Evolutionary conservation across 108 stramenopile species (phyloP).

Genomic region (Skeletonema grethae): DNA sequence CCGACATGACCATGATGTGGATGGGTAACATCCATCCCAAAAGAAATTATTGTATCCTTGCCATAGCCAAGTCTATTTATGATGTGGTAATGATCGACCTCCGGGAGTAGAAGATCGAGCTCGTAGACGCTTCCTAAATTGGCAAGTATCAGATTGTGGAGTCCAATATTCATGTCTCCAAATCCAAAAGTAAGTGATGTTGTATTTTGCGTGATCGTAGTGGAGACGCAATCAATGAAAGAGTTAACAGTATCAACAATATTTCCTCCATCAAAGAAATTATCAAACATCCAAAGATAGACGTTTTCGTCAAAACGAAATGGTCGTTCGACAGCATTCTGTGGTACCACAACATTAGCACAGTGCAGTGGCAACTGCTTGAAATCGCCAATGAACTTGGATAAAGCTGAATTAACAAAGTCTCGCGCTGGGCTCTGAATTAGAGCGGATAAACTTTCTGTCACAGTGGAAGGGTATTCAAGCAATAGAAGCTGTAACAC

Average conservation of each 20-base stretch:
- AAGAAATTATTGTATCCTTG: conserved; percentile 16
- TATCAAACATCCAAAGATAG: conserved; percentile 42
- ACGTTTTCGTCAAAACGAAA: conserved; percentile 36
- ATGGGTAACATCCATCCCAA: conserved; percentile 37
- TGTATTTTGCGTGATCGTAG: conserved; percentile 8
- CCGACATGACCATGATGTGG: conserved; percentile 19
- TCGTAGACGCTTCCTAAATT: conserved; percentile 34
- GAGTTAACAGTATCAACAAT: conserved; percentile 46
- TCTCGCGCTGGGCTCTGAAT: conserved; percentile 36
- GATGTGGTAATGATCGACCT: conserved; percentile 51
- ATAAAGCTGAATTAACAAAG: conserved; percentile 35
- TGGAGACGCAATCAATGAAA: conserved; percentile 51
- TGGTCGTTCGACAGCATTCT: conserved; percentile 22
- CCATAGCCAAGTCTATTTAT: conserved; percentile 40
- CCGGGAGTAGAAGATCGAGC: conserved; percentile 48
- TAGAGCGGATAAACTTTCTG: conserved; percentile 43
- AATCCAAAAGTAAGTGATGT: conserved; percentile 15
- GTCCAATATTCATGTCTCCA: conserved; percentile 17
- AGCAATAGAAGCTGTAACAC: conserved; percentile 50
- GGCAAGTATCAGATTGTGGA: conserved; percentile 35
- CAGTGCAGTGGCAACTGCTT: conserved; percentile 49
- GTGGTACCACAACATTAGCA: conserved; percentile 39
- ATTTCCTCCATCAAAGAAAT: conserved; percentile 38
- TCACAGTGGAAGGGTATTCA: conserved; percentile 59
- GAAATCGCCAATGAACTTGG: conserved; percentile 32